phyloP scores from a whole-genome alignment of 2,329 filamentous ascomycete genomes.

The Fusarium agapanthi region DNA sequence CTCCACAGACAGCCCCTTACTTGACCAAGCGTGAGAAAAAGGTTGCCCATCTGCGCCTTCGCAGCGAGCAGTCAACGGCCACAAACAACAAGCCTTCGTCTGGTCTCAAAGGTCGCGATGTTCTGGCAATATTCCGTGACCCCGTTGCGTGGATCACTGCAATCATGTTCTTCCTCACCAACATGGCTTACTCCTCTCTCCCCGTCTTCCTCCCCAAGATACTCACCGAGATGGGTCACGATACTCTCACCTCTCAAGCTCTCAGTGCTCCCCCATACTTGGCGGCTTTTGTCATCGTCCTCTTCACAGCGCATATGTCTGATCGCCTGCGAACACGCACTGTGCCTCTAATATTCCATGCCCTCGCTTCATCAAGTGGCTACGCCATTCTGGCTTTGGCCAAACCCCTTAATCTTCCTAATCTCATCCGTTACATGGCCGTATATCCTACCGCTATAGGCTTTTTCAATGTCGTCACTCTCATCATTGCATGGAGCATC shows the following conservation, averaged over 20 bases:
- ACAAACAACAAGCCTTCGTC: constrained; percentile 30
- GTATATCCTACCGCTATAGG: constrained; percentile 82
- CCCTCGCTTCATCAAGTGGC: constrained; percentile 70
- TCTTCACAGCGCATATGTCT: constrained; percentile 76
- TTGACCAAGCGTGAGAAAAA: constrained; percentile 71
- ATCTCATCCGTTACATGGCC: constrained; percentile 71
- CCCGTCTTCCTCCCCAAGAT: constrained; percentile 89
- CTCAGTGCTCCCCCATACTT: constrained; percentile 86
- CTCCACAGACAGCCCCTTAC: constrained; percentile 71
- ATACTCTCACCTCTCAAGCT: constrained; percentile 73
- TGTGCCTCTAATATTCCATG: constrained; percentile 73
- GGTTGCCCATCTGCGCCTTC: constrained; percentile 75
- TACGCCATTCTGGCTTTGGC: constrained; percentile 69
- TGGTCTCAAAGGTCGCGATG: constrained; percentile 64
- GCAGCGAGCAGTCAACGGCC: constrained; percentile 53
- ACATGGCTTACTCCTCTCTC: constrained; percentile 87
- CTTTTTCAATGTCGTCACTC: constrained; percentile 84
- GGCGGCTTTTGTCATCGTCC: constrained; percentile 74
- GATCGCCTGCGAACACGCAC: constrained; percentile 72
- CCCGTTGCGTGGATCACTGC: constrained; percentile 72
- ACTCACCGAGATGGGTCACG: constrained; percentile 78
- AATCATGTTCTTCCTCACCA: constrained; percentile 85
- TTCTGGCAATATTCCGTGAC: constrained; percentile 56
- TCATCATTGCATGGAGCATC: constrained; percentile 88
- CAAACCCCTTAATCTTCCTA: constrained; percentile 53